Conservation (phyloP, 148 eudicot genomes). For the Rhododendron williamsianum region DNA sequence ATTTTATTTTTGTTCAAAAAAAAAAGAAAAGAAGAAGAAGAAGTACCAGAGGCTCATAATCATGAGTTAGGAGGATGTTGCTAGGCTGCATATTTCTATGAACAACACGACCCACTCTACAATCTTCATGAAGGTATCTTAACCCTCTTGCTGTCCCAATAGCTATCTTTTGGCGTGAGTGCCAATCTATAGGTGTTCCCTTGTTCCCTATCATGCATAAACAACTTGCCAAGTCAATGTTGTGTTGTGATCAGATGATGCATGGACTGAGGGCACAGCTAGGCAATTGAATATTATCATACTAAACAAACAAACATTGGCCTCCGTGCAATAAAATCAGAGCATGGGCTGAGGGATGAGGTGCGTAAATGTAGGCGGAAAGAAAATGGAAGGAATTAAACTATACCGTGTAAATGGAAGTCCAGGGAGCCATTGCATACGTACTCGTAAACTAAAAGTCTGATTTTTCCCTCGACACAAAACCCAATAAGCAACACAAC, state of each 20-base stretch:
- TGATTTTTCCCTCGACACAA: conserved; percentile 54
- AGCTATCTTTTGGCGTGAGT: conserved; percentile 70
- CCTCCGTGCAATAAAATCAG: neutral
- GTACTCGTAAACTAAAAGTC: conserved; percentile 75
- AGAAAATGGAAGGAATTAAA: neutral
- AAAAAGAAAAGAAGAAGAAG: neutral
- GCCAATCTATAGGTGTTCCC: conserved; percentile 44
- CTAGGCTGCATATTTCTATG: conserved; percentile 81
- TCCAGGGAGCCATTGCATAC: conserved; percentile 83
- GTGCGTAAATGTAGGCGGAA: neutral
- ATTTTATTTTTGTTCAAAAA: neutral
- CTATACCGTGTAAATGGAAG: conserved; percentile 70
- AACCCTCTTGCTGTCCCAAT: conserved; percentile 81
- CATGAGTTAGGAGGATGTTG: conserved; percentile 85
- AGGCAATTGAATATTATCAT: neutral
- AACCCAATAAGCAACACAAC: conserved; percentile 84
- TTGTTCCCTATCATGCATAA: conserved; percentile 40
- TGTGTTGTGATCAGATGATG: neutral
- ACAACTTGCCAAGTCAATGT: neutral
- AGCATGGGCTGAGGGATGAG: neutral
- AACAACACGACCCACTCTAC: conserved; percentile 84
- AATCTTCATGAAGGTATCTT: conserved; percentile 91
- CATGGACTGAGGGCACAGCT: neutral
- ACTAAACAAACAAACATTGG: neutral
- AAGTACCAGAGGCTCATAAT: conserved; percentile 82